phyloP scores from a whole-genome alignment of 768 basidiomycete genomes.

The Nevesoporus exiguus region DNA sequence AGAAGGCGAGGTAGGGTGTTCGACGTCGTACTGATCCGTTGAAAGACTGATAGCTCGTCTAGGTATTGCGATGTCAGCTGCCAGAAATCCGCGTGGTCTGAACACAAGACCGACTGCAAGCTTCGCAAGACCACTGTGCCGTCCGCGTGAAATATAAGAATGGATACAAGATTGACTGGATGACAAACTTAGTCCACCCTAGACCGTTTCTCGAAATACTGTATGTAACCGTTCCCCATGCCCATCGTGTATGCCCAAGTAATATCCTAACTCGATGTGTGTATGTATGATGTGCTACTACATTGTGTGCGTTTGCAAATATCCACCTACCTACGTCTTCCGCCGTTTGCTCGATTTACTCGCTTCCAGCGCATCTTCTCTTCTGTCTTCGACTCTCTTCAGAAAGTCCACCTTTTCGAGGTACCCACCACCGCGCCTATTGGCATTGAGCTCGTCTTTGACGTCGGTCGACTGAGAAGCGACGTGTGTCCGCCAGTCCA shows the following conservation, averaged over 20 bases:
- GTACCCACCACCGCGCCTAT: constrained; percentile 73
- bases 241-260: not conserved
- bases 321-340: constrained; percentile 15
- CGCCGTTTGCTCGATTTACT: constrained; percentile 54
- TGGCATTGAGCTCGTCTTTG: constrained; percentile 71
- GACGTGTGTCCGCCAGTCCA: constrained; percentile 81
- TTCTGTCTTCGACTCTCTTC: constrained; percentile 67
- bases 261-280: constrained; percentile 8
- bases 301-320: not conserved
- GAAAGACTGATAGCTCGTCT: not conserved
- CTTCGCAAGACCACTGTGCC: not conserved
- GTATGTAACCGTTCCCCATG: not conserved
- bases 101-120: constrained; percentile 14
- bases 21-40: not conserved
- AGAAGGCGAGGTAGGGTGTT: constrained; percentile 35
- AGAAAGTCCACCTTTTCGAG: constrained; percentile 85
- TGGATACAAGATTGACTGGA: not conserved
- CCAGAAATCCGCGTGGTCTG: constrained; percentile 16
- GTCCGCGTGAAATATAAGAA: not conserved
- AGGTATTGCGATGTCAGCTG: constrained; percentile 17
- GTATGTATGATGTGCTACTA: not conserved
- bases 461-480: constrained; percentile 40
- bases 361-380: constrained; percentile 60
- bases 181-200: constrained; percentile 2
- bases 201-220: not conserved